Percentiles rank a stretch among this genome's conserved stretches.
These are phyloP conservation scores for Chaetomium tenue DNA, from an alignment of 495 filamentous ascomycete genomes.

Conservation along the genomic window DNA sequence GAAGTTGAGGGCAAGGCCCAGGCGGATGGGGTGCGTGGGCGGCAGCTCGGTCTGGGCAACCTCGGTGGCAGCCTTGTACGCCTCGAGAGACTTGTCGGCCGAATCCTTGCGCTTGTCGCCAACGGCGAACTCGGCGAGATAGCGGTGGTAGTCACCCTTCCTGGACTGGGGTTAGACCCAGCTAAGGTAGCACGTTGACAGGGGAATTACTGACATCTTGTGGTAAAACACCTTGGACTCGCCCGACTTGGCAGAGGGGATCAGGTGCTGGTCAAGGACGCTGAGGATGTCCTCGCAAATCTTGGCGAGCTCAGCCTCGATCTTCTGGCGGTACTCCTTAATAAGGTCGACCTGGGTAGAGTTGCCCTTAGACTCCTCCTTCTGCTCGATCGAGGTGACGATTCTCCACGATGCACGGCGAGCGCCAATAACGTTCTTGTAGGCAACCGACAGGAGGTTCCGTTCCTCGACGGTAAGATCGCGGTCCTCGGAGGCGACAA, in stretches of 20 bases:
- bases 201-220: slow-evolving; percentile 78
- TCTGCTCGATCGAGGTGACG: slow-evolving; percentile 99
- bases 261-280: slow-evolving; percentile 93
- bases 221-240: slow-evolving; percentile 99
- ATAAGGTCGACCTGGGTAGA: slow-evolving; percentile 87
- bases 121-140: slow-evolving; percentile 96
- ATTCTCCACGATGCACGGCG: slow-evolving; percentile 99
- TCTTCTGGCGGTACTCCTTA: slow-evolving; percentile 99
- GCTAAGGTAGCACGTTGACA: background rate
- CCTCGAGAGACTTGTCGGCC: slow-evolving; percentile 94
- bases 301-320: slow-evolving; percentile 96
- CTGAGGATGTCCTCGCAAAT: slow-evolving; percentile 99
- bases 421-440: slow-evolving; percentile 99
- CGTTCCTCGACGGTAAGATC: slow-evolving; percentile 99
- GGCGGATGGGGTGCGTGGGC: slow-evolving; percentile 97
- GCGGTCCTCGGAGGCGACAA: slow-evolving; percentile 92
- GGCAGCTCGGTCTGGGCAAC: slow-evolving; percentile 97
- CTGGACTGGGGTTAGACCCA: slow-evolving; percentile 50
- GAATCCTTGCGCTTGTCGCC: slow-evolving; percentile 97
- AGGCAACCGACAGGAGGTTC: slow-evolving; percentile 97
- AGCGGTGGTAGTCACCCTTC: slow-evolving; percentile 99
- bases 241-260: slow-evolving; percentile 91
- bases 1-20: slow-evolving; percentile 98
- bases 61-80: slow-evolving; percentile 98
- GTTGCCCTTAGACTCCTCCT: slow-evolving; percentile 99